Conservation (phyloP, 2,329 filamentous ascomycete genomes). For the Talaromyces sp. region DNA sequence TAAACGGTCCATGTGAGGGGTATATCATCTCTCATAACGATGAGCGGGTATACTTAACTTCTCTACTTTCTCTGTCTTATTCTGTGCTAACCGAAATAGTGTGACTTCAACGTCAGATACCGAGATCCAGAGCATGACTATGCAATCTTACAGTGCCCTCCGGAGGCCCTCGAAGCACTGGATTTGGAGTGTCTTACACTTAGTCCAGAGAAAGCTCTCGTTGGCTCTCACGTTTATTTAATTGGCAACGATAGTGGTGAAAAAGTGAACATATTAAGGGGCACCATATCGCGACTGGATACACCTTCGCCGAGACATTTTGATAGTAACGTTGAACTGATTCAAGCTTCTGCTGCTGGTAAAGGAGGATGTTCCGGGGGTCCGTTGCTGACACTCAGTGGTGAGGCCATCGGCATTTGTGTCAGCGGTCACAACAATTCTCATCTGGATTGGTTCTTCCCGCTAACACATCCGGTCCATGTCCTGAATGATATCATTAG, state of each 20-base stretch:
- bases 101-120: slow-evolving; percentile 15
- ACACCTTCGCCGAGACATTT: slow-evolving; percentile 4
- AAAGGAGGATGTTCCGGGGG: slow-evolving; percentile 14
- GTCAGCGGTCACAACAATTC: slow-evolving; percentile 14
- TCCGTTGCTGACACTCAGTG: slow-evolving; percentile 6
- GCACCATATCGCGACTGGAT: slow-evolving; percentile 12
- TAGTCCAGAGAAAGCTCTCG: slow-evolving; percentile 4
- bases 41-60: slow-evolving; percentile 3
- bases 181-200: slow-evolving; percentile 12
- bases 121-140: slow-evolving; percentile 15
- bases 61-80: neutral
- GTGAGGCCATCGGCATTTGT: slow-evolving; percentile 14
- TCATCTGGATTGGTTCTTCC: slow-evolving; percentile 16
- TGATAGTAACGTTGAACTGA: slow-evolving; percentile 14
- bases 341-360: slow-evolving; percentile 14
- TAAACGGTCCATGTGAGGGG: slow-evolving; percentile 14
- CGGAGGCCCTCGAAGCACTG: neutral
- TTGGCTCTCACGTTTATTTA: slow-evolving; percentile 13
- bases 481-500: slow-evolving; percentile 4
- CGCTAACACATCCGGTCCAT: slow-evolving; percentile 5
- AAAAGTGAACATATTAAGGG: slow-evolving; percentile 12
- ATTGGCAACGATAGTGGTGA: slow-evolving; percentile 16
- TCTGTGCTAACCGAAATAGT: slow-evolving; percentile 1
- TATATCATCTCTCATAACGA: slow-evolving; percentile 15
- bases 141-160: slow-evolving; percentile 12